These are phyloP conservation scores for Camelina neglecta DNA, from an alignment of 345 rosid genomes.

Conservation along the genomic window DNA sequence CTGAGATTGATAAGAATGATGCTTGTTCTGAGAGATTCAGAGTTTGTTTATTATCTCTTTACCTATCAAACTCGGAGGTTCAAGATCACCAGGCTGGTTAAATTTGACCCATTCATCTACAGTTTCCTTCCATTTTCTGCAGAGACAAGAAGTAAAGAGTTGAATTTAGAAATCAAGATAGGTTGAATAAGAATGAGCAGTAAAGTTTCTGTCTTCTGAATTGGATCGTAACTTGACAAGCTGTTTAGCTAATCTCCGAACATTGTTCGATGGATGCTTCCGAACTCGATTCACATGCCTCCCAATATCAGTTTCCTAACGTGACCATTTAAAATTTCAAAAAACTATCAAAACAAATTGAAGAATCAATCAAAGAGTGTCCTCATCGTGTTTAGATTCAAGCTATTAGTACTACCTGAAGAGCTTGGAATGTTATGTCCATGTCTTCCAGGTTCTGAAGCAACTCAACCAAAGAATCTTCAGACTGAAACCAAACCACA, in stretches of 20 bases:
- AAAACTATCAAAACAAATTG: constrained; percentile 1
- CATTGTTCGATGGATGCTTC: constrained; percentile 76
- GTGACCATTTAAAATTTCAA: constrained; percentile 3
- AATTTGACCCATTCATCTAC: constrained; percentile 93
- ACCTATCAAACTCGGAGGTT: constrained; percentile 79
- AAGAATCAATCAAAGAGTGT: constrained; percentile 16
- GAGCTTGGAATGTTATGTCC: constrained; percentile 95
- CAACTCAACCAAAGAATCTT: constrained; percentile 83
- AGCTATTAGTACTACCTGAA: constrained; percentile 54
- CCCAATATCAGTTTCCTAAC: constrained; percentile 41
- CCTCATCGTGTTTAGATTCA: neutral
- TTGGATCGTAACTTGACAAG: constrained; percentile 59
- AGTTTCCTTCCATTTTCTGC: constrained; percentile 93
- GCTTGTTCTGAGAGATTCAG: constrained; percentile 21
- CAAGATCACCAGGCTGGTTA: constrained; percentile 78
- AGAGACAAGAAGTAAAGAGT: constrained; percentile 5
- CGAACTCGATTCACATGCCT: constrained; percentile 68
- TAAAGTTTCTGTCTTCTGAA: neutral
- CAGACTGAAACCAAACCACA: constrained; percentile 58
- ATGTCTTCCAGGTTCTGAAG: constrained; percentile 94
- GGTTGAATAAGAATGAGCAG: neutral
- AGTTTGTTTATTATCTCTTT: constrained; percentile 33
- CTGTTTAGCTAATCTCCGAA: constrained; percentile 77
- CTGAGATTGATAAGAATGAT: constrained; percentile 18
- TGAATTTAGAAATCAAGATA: neutral